These are phyloP conservation scores for Nakazawaea ambrosiae DNA, from an alignment of 805 yeast species.

Conservation along the genomic window DNA sequence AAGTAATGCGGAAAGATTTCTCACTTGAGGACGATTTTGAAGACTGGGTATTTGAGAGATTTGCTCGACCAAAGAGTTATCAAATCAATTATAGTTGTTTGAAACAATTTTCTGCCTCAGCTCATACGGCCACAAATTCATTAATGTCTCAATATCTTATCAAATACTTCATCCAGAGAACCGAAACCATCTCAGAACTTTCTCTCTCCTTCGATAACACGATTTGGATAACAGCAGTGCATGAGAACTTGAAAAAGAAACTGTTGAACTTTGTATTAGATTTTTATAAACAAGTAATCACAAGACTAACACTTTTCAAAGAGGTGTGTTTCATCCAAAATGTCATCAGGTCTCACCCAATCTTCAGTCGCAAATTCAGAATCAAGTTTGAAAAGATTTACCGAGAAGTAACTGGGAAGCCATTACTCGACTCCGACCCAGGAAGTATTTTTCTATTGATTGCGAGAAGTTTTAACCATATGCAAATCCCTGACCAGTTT, in stretches of 20 bases:
- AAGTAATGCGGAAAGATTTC: neutral
- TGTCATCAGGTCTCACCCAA: neutral
- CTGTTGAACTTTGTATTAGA: neutral
- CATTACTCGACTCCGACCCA: neutral
- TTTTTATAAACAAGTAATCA: slow-evolving; percentile 1
- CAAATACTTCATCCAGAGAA: neutral
- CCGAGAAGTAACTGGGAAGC: neutral
- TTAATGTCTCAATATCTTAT: neutral
- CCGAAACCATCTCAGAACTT: neutral
- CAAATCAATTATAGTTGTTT: neutral
- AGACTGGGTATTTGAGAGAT: neutral
- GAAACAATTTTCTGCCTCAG: neutral
- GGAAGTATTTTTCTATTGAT: neutral
- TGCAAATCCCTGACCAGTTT: neutral
- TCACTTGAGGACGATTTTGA: neutral
- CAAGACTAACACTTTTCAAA: neutral
- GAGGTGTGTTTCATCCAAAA: neutral
- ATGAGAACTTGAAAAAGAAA: neutral
- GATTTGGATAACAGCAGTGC: neutral
- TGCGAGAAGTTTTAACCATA: neutral
- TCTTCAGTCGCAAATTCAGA: neutral
- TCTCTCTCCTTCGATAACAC: neutral
- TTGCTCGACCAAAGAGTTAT: neutral
- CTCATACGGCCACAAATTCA: neutral
- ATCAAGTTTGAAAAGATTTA: neutral